Conservation (phyloP, 208 protist species). For the Leishmania aethiopica region DNA sequence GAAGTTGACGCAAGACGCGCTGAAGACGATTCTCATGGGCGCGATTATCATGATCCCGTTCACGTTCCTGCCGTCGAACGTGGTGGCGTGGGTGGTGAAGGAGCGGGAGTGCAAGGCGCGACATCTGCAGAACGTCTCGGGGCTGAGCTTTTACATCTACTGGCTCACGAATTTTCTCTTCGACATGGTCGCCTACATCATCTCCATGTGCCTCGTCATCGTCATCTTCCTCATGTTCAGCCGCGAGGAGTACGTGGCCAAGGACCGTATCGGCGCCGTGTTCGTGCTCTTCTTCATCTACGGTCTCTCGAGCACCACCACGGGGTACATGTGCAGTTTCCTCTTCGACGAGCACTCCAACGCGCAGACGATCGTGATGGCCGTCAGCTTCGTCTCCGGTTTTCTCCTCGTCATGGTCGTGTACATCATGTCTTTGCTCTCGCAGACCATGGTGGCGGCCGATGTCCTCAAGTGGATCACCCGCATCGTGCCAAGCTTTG, state of each 20-base stretch:
- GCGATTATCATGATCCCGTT: constrained; percentile 37
- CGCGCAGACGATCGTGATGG: constrained; percentile 57
- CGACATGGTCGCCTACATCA: constrained; percentile 47
- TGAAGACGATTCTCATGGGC: constrained; percentile 33
- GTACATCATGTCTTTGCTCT: constrained; percentile 42
- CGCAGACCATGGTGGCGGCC: constrained; percentile 27
- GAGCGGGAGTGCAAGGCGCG: constrained; percentile 75
- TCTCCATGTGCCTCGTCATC: constrained; percentile 46
- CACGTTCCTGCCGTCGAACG: constrained; percentile 64
- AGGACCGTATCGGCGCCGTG: constrained; percentile 26
- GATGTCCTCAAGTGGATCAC: constrained; percentile 40
- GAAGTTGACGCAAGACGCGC: constrained; percentile 25
- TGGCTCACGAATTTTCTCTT: constrained; percentile 70
- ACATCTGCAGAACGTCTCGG: constrained; percentile 83
- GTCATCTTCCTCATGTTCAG: constrained; percentile 49
- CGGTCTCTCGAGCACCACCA: constrained; percentile 37
- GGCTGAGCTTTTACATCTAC: constrained; percentile 67
- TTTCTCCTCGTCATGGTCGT: constrained; percentile 60
- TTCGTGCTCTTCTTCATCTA: constrained; percentile 48
- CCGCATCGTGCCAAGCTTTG: constrained; percentile 54
- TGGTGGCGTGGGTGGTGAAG: constrained; percentile 76
- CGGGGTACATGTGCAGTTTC: constrained; percentile 58
- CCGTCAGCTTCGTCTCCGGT: constrained; percentile 59
- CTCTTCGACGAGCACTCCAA: constrained; percentile 60
- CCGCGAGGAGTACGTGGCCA: constrained; percentile 45